Evolutionary conservation across 2,329 filamentous ascomycete genomes (phyloP).

Genomic region (Catunica adiposa): DNA sequence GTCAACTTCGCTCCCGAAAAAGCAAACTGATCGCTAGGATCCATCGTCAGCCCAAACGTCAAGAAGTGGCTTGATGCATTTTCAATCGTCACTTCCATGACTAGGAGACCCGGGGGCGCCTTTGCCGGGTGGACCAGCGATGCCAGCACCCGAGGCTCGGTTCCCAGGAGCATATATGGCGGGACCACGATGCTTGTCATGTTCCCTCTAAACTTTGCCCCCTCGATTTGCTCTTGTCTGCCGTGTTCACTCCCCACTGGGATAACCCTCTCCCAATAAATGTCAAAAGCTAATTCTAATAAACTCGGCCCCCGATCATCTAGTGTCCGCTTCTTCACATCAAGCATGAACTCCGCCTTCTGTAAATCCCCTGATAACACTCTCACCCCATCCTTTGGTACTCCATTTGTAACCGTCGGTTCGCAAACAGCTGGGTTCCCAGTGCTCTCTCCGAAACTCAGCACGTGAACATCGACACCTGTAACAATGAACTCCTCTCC

Average conservation of each 20-base stretch:
- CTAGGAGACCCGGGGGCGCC: conserved; percentile 23
- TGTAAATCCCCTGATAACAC: conserved; percentile 53
- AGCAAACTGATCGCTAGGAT: conserved; percentile 79
- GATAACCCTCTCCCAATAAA: conserved; percentile 53
- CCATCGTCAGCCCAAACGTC: conserved; percentile 83
- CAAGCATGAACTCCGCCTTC: conserved; percentile 55
- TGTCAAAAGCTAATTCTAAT: conserved; percentile 56
- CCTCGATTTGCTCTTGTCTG: neutral
- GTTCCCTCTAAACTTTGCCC: conserved; percentile 25
- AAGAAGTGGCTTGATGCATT: conserved; percentile 91
- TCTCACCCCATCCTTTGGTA: conserved; percentile 27
- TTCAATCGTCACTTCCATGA: conserved; percentile 53
- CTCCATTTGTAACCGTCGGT: conserved; percentile 24
- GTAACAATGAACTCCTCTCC: conserved; percentile 48
- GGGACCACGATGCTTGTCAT: conserved; percentile 60
- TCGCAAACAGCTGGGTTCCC: conserved; percentile 43
- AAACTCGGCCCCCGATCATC: conserved; percentile 66
- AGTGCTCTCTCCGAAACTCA: conserved; percentile 30
- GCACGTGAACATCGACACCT: conserved; percentile 44
- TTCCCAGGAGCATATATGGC: conserved; percentile 61
- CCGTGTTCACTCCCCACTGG: neutral
- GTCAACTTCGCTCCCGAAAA: conserved; percentile 79
- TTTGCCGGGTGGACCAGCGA: conserved; percentile 30
- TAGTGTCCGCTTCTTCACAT: conserved; percentile 58
- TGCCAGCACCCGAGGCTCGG: conserved; percentile 71